These are phyloP conservation scores for Kodamaea lidongshanica DNA, from an alignment of 805 yeast genomes.

Conservation along the genomic window DNA sequence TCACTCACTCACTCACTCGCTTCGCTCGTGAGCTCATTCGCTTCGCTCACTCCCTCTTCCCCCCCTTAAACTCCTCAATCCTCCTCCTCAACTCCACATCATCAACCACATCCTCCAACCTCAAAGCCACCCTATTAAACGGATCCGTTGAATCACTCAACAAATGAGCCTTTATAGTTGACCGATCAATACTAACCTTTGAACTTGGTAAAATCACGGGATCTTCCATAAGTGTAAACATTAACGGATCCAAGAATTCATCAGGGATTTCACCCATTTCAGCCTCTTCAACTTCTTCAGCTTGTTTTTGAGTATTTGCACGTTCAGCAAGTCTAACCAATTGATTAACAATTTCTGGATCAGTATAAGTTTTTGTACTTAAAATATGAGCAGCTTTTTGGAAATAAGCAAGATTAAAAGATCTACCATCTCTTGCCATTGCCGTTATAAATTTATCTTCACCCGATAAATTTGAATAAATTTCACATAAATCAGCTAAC, in stretches of 20 bases:
- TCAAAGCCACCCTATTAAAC: conserved; percentile 87
- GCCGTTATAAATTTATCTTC: conserved; percentile 67
- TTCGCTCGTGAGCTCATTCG: too few relatives aligned
- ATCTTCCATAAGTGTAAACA: conserved; percentile 92
- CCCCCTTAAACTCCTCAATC: conserved; percentile 52
- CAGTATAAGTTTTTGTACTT: conserved; percentile 44
- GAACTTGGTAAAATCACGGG: conserved; percentile 94
- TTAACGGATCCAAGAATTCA: conserved; percentile 92
- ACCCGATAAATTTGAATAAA: conserved; percentile 64
- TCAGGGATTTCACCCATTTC: conserved; percentile 95
- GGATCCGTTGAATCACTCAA: conserved; percentile 96
- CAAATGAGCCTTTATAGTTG: conserved; percentile 89
- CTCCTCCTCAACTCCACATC: conserved; percentile 60
- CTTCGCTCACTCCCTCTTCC: too few relatives aligned
- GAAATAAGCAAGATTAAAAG: conserved; percentile 65
- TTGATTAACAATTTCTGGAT: conserved; percentile 43
- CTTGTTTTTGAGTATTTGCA: conserved; percentile 56
- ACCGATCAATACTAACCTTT: conserved; percentile 75
- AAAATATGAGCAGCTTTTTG: conserved; percentile 66
- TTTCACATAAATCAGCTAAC: conserved; percentile 62
- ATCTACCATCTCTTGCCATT: conserved; percentile 87
- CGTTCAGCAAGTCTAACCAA: conserved; percentile 52
- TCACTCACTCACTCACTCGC: too few relatives aligned
- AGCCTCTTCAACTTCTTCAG: conserved; percentile 74
- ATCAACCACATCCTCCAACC: conserved; percentile 80